Percentiles rank a stretch among this genome's conserved stretches.
Evolutionary conservation across 495 filamentous ascomycete species (phyloP).

Genomic region (Schizothecium vesticola): DNA sequence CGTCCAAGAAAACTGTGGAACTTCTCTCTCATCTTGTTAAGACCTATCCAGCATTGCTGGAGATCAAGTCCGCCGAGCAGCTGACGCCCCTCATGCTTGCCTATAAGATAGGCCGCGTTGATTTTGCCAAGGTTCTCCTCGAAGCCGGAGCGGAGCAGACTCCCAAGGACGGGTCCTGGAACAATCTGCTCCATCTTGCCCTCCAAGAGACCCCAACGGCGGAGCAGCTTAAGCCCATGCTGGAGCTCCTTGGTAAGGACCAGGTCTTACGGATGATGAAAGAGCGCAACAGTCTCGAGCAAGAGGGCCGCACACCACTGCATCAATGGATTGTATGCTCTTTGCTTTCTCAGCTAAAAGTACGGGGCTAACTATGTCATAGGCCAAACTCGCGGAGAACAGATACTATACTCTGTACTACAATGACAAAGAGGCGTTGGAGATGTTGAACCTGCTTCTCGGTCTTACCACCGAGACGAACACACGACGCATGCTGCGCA

Average conservation of each 20-base stretch:
- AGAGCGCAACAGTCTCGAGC: constrained; percentile 32
- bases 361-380: neutral
- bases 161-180: constrained; percentile 43
- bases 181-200: constrained; percentile 57
- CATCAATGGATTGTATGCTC: constrained; percentile 30
- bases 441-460: constrained; percentile 40
- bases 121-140: constrained; percentile 55
- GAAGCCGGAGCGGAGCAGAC: constrained; percentile 60
- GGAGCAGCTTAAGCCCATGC: constrained; percentile 35
- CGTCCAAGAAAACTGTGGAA: constrained; percentile 35
- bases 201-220: constrained; percentile 30
- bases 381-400: neutral
- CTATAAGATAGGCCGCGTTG: constrained; percentile 43
- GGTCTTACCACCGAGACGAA: constrained; percentile 42
- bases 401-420: neutral
- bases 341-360: neutral
- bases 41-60: constrained; percentile 51
- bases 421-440: constrained; percentile 11
- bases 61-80: constrained; percentile 49
- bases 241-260: constrained; percentile 49
- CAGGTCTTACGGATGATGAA: constrained; percentile 36
- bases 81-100: constrained; percentile 59
- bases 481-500: constrained; percentile 41
- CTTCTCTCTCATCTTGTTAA: constrained; percentile 59
- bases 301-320: constrained; percentile 35